Percentiles rank a stretch among this genome's conserved stretches.
These are phyloP conservation scores for Eudorina sp. DNA, from an alignment of 139 green algal species.

Conservation along the genomic window DNA sequence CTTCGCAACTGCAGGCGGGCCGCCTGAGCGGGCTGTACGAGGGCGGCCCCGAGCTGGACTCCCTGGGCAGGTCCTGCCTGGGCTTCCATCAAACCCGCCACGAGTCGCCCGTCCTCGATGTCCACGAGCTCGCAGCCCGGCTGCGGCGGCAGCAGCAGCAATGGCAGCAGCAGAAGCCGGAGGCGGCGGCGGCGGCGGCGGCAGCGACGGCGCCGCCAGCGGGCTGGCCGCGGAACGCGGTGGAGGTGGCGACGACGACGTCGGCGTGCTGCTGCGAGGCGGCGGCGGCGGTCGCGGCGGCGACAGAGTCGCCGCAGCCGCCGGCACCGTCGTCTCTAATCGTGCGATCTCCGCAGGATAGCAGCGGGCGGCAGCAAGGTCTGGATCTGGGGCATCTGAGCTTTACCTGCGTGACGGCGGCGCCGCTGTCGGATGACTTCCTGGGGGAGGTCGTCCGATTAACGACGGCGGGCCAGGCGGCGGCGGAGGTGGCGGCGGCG, in stretches of 20 bases:
- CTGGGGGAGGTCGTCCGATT: slow-evolving; percentile 34
- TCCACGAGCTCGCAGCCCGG: not conserved
- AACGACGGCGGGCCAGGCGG: not conserved
- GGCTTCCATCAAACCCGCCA: slow-evolving; percentile 22
- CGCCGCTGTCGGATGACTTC: slow-evolving; percentile 38
- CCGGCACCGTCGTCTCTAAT: not conserved
- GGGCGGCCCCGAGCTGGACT: slow-evolving; percentile 13
- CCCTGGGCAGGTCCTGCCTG: slow-evolving; percentile 4
- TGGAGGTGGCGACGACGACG: not conserved
- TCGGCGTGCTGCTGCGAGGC: not conserved
- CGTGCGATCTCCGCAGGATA: not conserved
- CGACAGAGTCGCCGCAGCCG: not conserved
- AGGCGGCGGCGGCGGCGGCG: not conserved
- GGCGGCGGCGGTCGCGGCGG: not conserved
- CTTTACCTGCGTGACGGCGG: slow-evolving; percentile 4
- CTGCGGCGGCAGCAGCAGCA: not conserved
- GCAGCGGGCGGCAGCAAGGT: slow-evolving; percentile 1
- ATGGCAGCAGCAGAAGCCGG: not conserved
- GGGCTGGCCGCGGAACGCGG: not conserved
- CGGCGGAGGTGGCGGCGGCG: slow-evolving; percentile 28
- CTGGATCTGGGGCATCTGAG: slow-evolving; percentile 23
- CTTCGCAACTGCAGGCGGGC: not conserved
- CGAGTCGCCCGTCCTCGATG: slow-evolving; percentile 33
- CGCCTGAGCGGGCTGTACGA: slow-evolving; percentile 47
- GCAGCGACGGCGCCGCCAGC: not conserved